Base-by-base conservation (phyloP, 2,329 filamentous ascomycete genomes). In the Clarireedia hainanense region DNA sequence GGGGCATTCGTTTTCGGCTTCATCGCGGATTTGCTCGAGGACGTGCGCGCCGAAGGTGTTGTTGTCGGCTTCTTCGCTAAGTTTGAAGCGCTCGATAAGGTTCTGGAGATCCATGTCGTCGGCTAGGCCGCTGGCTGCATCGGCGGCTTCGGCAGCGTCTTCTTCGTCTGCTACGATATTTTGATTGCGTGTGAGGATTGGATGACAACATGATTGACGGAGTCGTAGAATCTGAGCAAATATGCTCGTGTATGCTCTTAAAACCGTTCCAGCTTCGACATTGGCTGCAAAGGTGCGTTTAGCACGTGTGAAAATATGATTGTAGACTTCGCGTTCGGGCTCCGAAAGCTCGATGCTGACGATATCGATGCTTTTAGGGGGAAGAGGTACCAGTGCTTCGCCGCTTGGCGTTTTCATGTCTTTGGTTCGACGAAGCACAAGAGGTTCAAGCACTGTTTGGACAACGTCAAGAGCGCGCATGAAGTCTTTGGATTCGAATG, bases 371-470 rank as follows among this genome's bases (percentile, higher is more conserved):
- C 81, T 84, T 63, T 91, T 89, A 0, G 84, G 80, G 2, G 94
- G 94, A 6, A 99, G 74, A 0, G 88, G 83, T 1, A 99, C 92
- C 3, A 99, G 70, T 6, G 85, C 82, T 66, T 88, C 78, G 9
- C 94, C 94, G 52, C 88, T 83, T 0, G 94, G 92, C 0, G 91
- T 97, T 72, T 90, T 95, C 94, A 99, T 99, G 60, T 96, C 91
- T 69, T 99, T 99, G 0, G 94, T 99, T 58, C 94, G 82, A 46
- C 94, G 83, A 71, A 99, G 84, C 7, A 99, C 94, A n/a, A 99
- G 75, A 6, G 94, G 94, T 68, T 99, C 94, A 5, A 99, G 74
- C 0, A 99, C 92, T 0, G 92, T 99, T 69, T 99, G 94, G 1
- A 99, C 94, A 2, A 99, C 94, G 68, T 97, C 94, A 6, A 99